Evolutionary conservation across 2,329 filamentous ascomycete genomes (phyloP), one percentile per base, ranked within the genome.

Genomic region (Sclerotinia trifoliorum): DNA sequence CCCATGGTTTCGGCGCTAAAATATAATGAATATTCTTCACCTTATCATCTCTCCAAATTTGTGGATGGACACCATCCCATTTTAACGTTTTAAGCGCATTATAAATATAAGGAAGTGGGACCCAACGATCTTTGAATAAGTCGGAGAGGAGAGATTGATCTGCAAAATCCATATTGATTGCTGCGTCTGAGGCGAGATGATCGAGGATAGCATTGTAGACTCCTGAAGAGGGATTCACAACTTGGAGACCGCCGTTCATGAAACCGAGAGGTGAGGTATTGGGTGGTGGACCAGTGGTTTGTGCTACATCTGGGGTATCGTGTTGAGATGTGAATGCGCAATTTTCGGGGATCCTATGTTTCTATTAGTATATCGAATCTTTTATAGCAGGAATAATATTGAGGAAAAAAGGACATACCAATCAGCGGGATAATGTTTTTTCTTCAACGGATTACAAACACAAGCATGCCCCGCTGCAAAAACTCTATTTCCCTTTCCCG

Each of bases 391-490:
- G 39, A 42, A 42, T 42, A 15, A 42, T 42, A 4, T 17, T 42
- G 13, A 17, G 39, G 5, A 3, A 42, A 42, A 42, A 17, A 13
- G 35, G 67, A 70, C 80, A 64, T 80, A 86, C 88, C 91, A 96
- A 77, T 92, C 80, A 61, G 81, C 79, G 0, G 93, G 93, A 79
- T 96, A 96, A 80, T 96, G 91, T 42, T 86, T 76, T 78, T 92
- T 93, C 74, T 86, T 84, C 72, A 93, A 81, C 29, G 93, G 92
- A 80, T 96, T 96, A 81, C 93, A 96, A 24, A 93, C 88, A 79
- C 93, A 96, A 6, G 93, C 93, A 79, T 94, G 92, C 71, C 88
- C 88, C 5, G 92, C 92, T 1, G 92, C 93, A 79, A 96, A 94
- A 46, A 96, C 90, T 56, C 85, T 83, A 56, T 83, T 77, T 29